phyloP scores from a whole-genome alignment of 2,329 filamentous ascomycete genomes.

The Metarhizium robertsii region DNA sequence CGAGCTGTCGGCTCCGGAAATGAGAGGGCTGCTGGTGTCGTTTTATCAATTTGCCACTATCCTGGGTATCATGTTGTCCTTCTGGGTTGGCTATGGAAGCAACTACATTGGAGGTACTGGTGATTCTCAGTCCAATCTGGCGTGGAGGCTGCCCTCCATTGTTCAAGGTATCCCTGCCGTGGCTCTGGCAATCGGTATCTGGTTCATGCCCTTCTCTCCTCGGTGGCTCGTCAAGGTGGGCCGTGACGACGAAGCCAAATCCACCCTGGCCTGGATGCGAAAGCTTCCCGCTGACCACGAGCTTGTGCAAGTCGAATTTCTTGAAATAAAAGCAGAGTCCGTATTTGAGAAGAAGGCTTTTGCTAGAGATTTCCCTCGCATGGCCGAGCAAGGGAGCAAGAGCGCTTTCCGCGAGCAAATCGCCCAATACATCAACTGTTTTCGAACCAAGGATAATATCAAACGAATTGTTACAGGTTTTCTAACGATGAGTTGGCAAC shows the following conservation, averaged over 20 bases:
- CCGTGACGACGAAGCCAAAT: slow-evolving; percentile 56
- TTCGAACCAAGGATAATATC: slow-evolving; percentile 43
- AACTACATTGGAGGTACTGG: slow-evolving; percentile 39
- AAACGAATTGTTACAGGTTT: slow-evolving; percentile 56
- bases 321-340: slow-evolving; percentile 75
- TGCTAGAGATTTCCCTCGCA: slow-evolving; percentile 45
- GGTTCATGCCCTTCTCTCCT: slow-evolving; percentile 73
- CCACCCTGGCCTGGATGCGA: slow-evolving; percentile 51
- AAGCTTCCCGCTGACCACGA: slow-evolving; percentile 53
- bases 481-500: slow-evolving; percentile 38
- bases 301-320: slow-evolving; percentile 62
- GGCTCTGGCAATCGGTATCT: slow-evolving; percentile 53
- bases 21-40: slow-evolving; percentile 56
- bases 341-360: slow-evolving; percentile 66
- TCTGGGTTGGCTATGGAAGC: slow-evolving; percentile 36
- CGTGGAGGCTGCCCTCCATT: slow-evolving; percentile 34
- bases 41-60: slow-evolving; percentile 52
- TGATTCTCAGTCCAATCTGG: slow-evolving; percentile 30
- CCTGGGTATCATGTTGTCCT: slow-evolving; percentile 43
- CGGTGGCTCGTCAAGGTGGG: slow-evolving; percentile 66
- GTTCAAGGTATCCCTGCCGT: slow-evolving; percentile 33
- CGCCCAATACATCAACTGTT: slow-evolving; percentile 38
- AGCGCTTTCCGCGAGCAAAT: slow-evolving; percentile 34
- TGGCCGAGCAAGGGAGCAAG: slow-evolving; percentile 28
- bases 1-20: slow-evolving; percentile 50